These are phyloP conservation scores for Cyberlindnera samutprakarnensis DNA, from an alignment of 805 yeast species.

Conservation along the genomic window DNA sequence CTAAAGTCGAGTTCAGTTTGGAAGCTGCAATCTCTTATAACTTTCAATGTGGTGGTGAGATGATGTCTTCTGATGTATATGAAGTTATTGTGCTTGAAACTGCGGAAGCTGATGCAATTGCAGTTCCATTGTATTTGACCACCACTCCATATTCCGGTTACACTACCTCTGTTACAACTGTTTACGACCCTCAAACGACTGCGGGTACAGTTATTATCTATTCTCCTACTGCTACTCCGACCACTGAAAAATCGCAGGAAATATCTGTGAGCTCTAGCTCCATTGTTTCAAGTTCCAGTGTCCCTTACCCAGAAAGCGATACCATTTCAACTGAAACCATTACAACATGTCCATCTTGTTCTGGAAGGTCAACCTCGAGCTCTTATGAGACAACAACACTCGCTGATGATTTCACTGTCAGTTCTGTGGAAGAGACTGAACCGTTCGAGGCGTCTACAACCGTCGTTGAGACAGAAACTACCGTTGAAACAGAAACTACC, in stretches of 20 bases:
- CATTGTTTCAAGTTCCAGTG: slow-evolving; percentile 2
- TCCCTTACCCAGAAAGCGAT: no score
- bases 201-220: slow-evolving; percentile 15
- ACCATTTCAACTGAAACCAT: no score
- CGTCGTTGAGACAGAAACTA: no score
- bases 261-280: slow-evolving; percentile 4
- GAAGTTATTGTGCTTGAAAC: slow-evolving; percentile 5
- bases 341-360: no score
- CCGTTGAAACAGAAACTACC: no score
- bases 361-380: no score
- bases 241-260: not conserved
- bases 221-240: slow-evolving; percentile 9
- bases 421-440: no score
- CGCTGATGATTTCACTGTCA: no score
- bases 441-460: no score
- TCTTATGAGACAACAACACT: no score
- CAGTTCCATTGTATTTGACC: slow-evolving; percentile 13
- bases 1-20: slow-evolving; percentile 2
- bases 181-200: slow-evolving; percentile 6
- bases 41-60: slow-evolving; percentile 8
- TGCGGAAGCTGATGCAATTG: slow-evolving; percentile 17
- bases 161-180: slow-evolving; percentile 12
- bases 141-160: slow-evolving; percentile 14
- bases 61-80: slow-evolving; percentile 1
- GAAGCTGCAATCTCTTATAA: slow-evolving; percentile 9